phyloP scores from a whole-genome alignment of 768 basidiomycete genomes.

The Rhodotorula diobovata region DNA sequence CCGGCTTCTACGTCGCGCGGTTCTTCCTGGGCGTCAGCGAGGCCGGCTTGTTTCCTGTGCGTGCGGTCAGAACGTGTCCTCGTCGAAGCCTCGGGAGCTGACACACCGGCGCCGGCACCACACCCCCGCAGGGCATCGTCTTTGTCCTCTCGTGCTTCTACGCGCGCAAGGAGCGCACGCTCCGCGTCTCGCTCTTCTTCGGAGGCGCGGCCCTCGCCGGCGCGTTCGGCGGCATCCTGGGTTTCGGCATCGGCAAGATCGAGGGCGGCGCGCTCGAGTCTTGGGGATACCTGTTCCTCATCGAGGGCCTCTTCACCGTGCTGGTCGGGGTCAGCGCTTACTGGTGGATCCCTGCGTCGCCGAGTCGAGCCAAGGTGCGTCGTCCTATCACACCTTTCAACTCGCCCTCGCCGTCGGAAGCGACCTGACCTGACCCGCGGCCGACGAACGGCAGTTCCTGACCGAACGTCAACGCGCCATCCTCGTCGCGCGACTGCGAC shows the following conservation, averaged over 20 bases:
- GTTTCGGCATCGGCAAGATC: slow-evolving; percentile 40
- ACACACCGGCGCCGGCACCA: not conserved
- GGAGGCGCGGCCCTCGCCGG: slow-evolving; percentile 55
- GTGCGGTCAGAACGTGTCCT: too few species aligned
- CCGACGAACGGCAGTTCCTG: slow-evolving; percentile 50
- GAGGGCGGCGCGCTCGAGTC: slow-evolving; percentile 39
- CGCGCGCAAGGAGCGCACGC: slow-evolving; percentile 57
- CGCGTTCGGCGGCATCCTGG: slow-evolving; percentile 35
- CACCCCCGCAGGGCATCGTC: slow-evolving; percentile 36
- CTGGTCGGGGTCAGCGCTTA: slow-evolving; percentile 48
- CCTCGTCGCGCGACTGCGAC: slow-evolving; percentile 54
- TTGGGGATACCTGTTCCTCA: slow-evolving; percentile 38
- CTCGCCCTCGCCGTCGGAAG: not conserved
- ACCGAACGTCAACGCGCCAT: slow-evolving; percentile 55
- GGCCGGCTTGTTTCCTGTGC: slow-evolving; percentile 3
- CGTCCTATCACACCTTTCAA: not conserved
- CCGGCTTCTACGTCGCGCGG: slow-evolving; percentile 56
- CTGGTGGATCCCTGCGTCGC: slow-evolving; percentile 60
- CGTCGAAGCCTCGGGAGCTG: too few species aligned
- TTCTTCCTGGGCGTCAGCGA: slow-evolving; percentile 43
- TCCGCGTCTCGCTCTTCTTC: slow-evolving; percentile 64
- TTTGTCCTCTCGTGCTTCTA: slow-evolving; percentile 62
- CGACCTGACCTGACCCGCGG: too few species aligned
- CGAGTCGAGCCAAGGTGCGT: slow-evolving; percentile 54
- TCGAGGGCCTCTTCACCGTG: slow-evolving; percentile 54